Evolutionary conservation across 2,329 filamentous ascomycete genomes (phyloP), one percentile per base, ranked within the genome.

Genomic region (Rhynchosporium secalis): DNA sequence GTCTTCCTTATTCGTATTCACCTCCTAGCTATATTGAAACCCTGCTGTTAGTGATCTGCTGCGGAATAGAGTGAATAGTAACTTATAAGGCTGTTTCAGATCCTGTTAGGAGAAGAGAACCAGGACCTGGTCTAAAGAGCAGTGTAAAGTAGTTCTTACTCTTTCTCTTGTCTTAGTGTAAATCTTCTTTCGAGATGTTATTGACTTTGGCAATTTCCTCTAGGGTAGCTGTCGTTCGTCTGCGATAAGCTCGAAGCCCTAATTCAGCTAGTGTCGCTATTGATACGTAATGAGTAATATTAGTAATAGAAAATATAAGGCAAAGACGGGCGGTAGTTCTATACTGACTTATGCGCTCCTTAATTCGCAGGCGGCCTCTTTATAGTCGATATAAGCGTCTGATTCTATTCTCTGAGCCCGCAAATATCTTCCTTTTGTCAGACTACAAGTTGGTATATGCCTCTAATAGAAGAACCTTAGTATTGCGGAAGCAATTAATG

Each of bases 11-110:
- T 41, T 55, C 51, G 20, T 26, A 2, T 40, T 55, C 48, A 33
- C 28, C 51, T 55, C 51, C 51, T 33, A 55, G 51, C 51, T 55
- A 33, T 33, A n/a, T 55, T 55, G 36, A 55, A 55, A 55, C 2
- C 51, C 31, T 55, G 51, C 1, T 33, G 51, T 55, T 33, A 55
- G 51, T 55, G 15, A 55, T 55, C 4, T 38, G 49, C 12, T 28
- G 46, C 9, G 31, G 47, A 31, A 33, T 33, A 28, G 47, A 49
- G 26, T 33, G 47, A 49, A 49, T 33, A 7, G 29, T 33, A 28
- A 49, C 47, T 49, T 49, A 49, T 28, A 28, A 33, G 47, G 28
- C 47, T 33, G 47, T 28, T 10, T 31, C 47, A 49, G 28, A n/a
- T 33, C 29, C 47, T 33, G n/a, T 49, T 20, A 31, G 10, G 29